Base-by-base conservation (phyloP, 1,139 yeast genomes). In the Pichia sp. region DNA sequence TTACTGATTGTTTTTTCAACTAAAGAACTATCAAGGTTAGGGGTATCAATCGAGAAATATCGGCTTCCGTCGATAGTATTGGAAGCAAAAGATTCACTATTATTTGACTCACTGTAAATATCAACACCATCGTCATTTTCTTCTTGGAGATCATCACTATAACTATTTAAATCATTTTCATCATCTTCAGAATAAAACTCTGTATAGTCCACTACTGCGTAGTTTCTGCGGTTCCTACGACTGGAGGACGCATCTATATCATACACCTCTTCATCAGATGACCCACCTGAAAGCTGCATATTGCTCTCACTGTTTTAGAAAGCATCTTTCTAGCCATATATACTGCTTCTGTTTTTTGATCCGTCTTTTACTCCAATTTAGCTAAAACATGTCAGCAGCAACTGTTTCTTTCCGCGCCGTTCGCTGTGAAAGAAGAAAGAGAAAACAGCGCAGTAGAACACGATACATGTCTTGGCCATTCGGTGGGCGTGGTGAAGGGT, bases 221-320 rank as follows among this genome's bases (percentile, higher is more conserved):
- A 13, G 6, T n/a, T 14, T 10, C 14, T 28, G 5, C 31, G 18
- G 20, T 15, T 15, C 13, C 20, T 6, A 16, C 9, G 5, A 6
- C 20, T 26, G 18, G 19, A 7, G 23, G n/a, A n/a, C n/a, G 19
- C 19, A 26, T 38, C 41, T n/a, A 34, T 24, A n/a, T 13, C 34
- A 24, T 36, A 32, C 2, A 37, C 37, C 14, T 35, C 39, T 21
- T 40, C 39, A 20, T 40, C 42, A 6, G 42, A 34, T 7, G 38
- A 34, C 6, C 3, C 23, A 2, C 19, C 32, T 29, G 11, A 13
- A 6, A 11, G 5, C 15, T 11, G 8, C 6, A 7, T 19, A 19
- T 19, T 28, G 5, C 15, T 8, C 18, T 3, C 15, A 3, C 5
- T 28, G n/a, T n/a, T n/a, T n/a, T n/a, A n/a, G n/a, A n/a, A n/a